Base-by-base conservation (phyloP, 2,329 filamentous ascomycete species). In the Eutypa lata region DNA sequence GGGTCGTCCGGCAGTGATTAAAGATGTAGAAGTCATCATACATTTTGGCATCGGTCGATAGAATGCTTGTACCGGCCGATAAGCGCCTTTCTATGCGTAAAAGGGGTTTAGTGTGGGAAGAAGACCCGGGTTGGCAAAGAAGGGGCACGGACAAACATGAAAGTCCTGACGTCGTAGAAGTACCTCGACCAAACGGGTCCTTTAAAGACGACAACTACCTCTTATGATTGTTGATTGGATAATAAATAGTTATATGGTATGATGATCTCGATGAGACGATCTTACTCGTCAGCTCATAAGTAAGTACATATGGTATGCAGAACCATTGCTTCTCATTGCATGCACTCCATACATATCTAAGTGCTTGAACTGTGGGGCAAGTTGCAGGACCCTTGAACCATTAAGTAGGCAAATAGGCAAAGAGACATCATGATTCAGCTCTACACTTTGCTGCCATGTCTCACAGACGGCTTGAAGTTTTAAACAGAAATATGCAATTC, bases 1-100 rank as follows among this genome's bases (percentile, higher is more conserved):
- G 46, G 21, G 26, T 18, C 24, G 42, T 8, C 37, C 48, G 33
- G 24, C 28, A 33, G n/a, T 13, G 10, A 40, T 52, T 31, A 31
- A 53, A 49, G 51, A 61, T 59, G 56, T 65, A 64, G 61, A 61
- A 61, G 61, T 63, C 63, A 65, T 65, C 63, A 61, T 63, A 62
- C 62, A 61, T 49, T 62, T 51, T 57, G 45, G 37, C 45, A 52
- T 49, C 53, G 47, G 43, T 47, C 45, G 26, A 31, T 45, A 54
- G 48, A 45, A 26, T 46, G 33, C 48, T 38, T 47, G 47, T 19
- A 7, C 28, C 19, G 47, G 38, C 46, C 18, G 44, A 50, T 47
- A 47, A 38, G 35, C 35, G 13, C 26, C 26, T 31, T 5, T 10
- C 10, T 31, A 31, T 31, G 26, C 10, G 26, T 31, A 31, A 31